Evolutionary conservation across 73 alveolate genomes (phyloP).

Genomic region (Paraurostyla sp.): DNA sequence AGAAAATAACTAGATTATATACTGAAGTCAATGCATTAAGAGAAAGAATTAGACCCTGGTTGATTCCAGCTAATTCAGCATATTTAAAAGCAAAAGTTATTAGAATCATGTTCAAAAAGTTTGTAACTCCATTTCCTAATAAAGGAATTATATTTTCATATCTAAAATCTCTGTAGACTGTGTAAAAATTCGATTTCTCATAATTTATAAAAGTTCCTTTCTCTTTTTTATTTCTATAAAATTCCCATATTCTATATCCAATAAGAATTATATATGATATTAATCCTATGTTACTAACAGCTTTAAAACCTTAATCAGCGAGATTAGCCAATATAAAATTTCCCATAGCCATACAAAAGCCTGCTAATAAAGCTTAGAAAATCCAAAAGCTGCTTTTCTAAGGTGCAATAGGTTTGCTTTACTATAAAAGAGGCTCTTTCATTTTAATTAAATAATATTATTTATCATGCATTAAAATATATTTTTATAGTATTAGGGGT

Average conservation of each 20-base stretch:
- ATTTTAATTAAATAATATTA: too few relatives aligned
- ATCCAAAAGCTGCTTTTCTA: slow-evolving; percentile 3
- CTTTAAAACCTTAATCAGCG: slow-evolving; percentile 18
- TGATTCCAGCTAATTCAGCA: slow-evolving; percentile 29
- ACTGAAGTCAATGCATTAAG: slow-evolving; percentile 20
- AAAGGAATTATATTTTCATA: slow-evolving; percentile 6
- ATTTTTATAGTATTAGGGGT: too few relatives aligned
- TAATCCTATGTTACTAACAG: slow-evolving; percentile 6
- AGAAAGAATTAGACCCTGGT: slow-evolving; percentile 19
- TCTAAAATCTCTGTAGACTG: not conserved
- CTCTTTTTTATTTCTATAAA: not conserved
- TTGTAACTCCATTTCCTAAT: slow-evolving; percentile 39
- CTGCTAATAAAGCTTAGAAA: not conserved
- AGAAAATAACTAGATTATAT: slow-evolving; percentile 3
- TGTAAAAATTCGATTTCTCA: not conserved
- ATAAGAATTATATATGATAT: not conserved
- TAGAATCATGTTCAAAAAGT: not conserved
- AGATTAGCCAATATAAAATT: not conserved
- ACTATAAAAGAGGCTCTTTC: slow-evolving; percentile 4
- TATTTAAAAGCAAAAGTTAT: slow-evolving; percentile 24
- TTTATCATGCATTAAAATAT: too few relatives aligned
- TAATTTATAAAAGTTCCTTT: slow-evolving; percentile 10
- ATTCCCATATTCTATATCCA: not conserved
- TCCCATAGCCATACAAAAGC: not conserved
- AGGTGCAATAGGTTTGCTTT: not conserved